Base-by-base conservation (phyloP, 257 asterid species). In the Lycium ferocissimum region DNA sequence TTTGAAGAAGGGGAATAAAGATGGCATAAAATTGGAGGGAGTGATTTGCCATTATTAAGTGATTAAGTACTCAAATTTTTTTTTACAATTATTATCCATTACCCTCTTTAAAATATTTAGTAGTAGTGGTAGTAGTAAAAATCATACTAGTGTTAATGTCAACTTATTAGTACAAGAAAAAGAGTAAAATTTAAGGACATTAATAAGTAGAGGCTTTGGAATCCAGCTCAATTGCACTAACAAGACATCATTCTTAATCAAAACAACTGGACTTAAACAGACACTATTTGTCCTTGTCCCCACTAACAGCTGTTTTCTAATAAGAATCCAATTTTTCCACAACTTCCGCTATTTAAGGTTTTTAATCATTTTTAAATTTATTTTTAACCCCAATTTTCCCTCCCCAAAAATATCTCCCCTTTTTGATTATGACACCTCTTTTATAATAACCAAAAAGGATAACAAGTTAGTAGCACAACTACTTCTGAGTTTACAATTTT, bases 221-320 rank as follows among this genome's bases (percentile, higher is more conserved):
- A 80, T 91, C 93, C 96, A 94, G 93, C 92, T 91, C 88, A 87
- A 89, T 70, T 86, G 72, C 33, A 72, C n/a, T 57, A 67, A 72
- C 69, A 73, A 22, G 37, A 71, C 54, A 80, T 58, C 63, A 82
- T 82, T 84, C 61, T 84, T 75, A 65, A 81, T 70, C 78, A 80
- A 84, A 84, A 69, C 83, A 81, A 84, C 83, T 83, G 73, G 84
- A 73, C 84, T 72, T 71, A 66, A 81, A 26, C 85, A 82, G 89
- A 84, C 78, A 84, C 85, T 83, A 79, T 70, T 70, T 70, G 79
- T 70, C 10, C 38, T 84, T 89, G 97, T 90, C 92, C 95, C 94
- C 90, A 90, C 95, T 63, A 85, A 93, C 97, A 95, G 97, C 97
- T 95, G 95, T 85, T 91, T 87, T 85, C 90, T 85, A 87, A 67